Evolutionary conservation across 805 yeast species (phyloP).

Genomic region (Priceomyces melissophilus): DNA sequence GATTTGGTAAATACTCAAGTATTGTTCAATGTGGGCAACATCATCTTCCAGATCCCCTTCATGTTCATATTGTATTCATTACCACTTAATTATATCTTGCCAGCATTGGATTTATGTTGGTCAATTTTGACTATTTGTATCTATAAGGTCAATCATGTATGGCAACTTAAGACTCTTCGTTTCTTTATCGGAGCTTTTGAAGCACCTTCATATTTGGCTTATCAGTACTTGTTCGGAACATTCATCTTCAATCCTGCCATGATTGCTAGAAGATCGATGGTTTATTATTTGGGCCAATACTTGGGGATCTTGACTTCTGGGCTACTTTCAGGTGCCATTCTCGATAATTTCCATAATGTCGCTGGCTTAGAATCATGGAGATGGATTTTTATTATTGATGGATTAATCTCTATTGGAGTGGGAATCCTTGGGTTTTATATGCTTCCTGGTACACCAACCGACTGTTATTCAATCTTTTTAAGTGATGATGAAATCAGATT

Average conservation of each 20-base stretch:
- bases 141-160: slow-evolving; percentile 43
- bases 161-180: slow-evolving; percentile 52
- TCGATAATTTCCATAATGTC: slow-evolving; percentile 41
- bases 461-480: slow-evolving; percentile 23
- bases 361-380: slow-evolving; percentile 59
- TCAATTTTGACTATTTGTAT: slow-evolving; percentile 55
- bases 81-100: slow-evolving; percentile 49
- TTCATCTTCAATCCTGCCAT: slow-evolving; percentile 21
- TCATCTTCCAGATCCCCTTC: slow-evolving; percentile 59
- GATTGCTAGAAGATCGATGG: slow-evolving; percentile 21
- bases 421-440: slow-evolving; percentile 50
- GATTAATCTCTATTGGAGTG: slow-evolving; percentile 50
- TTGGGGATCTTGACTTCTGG: slow-evolving; percentile 58
- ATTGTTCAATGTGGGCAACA: slow-evolving; percentile 52
- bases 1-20: slow-evolving; percentile 56
- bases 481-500: slow-evolving; percentile 25
- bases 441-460: slow-evolving; percentile 60
- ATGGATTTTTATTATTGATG: slow-evolving; percentile 66
- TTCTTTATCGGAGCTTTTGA: slow-evolving; percentile 65
- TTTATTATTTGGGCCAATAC: slow-evolving; percentile 55
- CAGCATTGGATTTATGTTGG: slow-evolving; percentile 59
- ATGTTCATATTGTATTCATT: slow-evolving; percentile 49
- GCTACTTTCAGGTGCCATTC: slow-evolving; percentile 53
- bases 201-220: slow-evolving; percentile 42
- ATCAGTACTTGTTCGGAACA: slow-evolving; percentile 45